phyloP scores from a whole-genome alignment of 345 rosid genomes.

The Excoecaria agallocha region DNA sequence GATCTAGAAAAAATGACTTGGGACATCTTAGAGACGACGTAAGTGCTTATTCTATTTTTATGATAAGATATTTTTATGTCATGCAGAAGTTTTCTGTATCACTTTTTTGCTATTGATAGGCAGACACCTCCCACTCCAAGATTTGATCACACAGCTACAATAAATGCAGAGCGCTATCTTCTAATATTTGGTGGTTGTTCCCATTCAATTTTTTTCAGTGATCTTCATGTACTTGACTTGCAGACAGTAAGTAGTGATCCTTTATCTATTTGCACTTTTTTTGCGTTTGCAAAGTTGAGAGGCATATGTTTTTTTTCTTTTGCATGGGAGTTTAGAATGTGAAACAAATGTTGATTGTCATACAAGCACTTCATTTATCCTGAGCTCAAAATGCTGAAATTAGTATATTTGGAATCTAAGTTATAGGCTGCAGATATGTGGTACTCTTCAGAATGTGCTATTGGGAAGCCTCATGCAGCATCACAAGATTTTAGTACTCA shows the following conservation, averaged over 20 bases:
- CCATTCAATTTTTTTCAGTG: constrained; percentile 84
- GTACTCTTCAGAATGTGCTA: neutral
- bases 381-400: neutral
- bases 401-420: neutral
- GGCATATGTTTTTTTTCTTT: neutral
- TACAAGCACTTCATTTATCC: neutral
- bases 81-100: constrained; percentile 28
- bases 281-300: neutral
- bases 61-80: constrained; percentile 6
- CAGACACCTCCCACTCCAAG: constrained; percentile 94
- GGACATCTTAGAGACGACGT: constrained; percentile 68
- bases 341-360: neutral
- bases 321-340: constrained; percentile 4
- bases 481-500: neutral
- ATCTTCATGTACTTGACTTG: constrained; percentile 92
- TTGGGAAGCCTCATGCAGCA: neutral
- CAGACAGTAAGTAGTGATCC: constrained; percentile 54
- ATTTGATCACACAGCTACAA: constrained; percentile 91
- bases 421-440: neutral
- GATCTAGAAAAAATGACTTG: constrained; percentile 86
- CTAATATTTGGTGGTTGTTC: constrained; percentile 94
- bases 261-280: neutral
- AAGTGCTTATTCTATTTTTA: constrained; percentile 33
- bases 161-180: constrained; percentile 72
- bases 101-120: constrained; percentile 51